Conservation (phyloP, 2,329 filamentous ascomycete genomes). For the Lasiodiplodia gonubiensis region DNA sequence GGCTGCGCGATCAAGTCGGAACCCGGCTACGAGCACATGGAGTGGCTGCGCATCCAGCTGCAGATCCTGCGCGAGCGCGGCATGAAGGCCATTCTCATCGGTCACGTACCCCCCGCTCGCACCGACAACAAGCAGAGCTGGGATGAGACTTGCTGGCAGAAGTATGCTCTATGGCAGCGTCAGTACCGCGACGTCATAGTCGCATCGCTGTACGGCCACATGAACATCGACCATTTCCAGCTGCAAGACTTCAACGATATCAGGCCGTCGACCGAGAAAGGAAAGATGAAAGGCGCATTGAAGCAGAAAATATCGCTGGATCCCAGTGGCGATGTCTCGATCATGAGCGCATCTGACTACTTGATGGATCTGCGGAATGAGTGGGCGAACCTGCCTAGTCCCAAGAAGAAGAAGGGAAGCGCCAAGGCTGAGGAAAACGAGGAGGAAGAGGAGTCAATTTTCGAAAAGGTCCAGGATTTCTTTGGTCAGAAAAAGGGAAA, state of each 20-base stretch:
- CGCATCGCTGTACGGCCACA: conserved; percentile 83
- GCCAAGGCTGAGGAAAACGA: background rate
- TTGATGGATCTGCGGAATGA: conserved; percentile 74
- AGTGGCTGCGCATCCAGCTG: conserved; percentile 92
- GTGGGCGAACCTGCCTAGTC: conserved; percentile 78
- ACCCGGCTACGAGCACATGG: conserved; percentile 92
- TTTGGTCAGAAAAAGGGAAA: conserved; percentile 36
- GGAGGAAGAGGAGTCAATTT: conserved; percentile 25
- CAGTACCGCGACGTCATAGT: conserved; percentile 92
- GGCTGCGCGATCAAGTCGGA: conserved; percentile 80
- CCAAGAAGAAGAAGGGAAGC: conserved; percentile 36
- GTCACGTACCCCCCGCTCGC: conserved; percentile 90
- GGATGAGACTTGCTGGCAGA: conserved; percentile 99
- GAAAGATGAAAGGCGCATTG: conserved; percentile 43
- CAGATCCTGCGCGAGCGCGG: conserved; percentile 79
- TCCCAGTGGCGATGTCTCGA: conserved; percentile 59
- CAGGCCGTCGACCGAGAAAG: conserved; percentile 60
- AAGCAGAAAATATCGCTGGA: conserved; percentile 11
- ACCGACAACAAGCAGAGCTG: conserved; percentile 84
- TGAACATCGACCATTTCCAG: conserved; percentile 99
- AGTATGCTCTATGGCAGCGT: conserved; percentile 87
- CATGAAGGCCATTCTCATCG: conserved; percentile 93
- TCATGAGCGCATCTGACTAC: conserved; percentile 76
- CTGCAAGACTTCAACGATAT: conserved; percentile 84
- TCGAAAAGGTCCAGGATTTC: conserved; percentile 28